Evolutionary conservation across 169 alveolate species (phyloP), one percentile per base, ranked within the genome.

Genomic region (Eimeria maxima): DNA sequence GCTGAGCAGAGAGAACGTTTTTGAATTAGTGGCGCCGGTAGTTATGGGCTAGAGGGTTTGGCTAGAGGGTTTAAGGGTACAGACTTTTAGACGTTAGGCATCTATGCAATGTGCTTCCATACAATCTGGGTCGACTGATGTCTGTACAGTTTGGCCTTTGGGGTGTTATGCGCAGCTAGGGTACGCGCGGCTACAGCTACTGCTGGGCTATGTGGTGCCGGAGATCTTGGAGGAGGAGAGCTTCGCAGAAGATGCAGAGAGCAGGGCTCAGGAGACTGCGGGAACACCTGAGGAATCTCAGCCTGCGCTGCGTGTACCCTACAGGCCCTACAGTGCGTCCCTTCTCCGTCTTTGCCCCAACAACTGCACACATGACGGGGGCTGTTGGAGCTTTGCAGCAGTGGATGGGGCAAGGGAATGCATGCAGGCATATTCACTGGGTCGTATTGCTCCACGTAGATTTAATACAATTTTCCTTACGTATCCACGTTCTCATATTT

Each of bases 101-200:
- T 2, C 87, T 42, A 14, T 44, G 87, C 29, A n/a, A 44, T 0
- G 38, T 76, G 44, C 33, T 2, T 45, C 29, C 87, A 16, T 24
- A 38, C 87, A 27, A 13, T 57, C 60, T 42, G 53, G 38, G 50
- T 45, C 47, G 38, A 27, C 29, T 4, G 67, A 45, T 50, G 33
- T 24, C 20, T 33, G 24, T 81, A 45, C 53, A 18, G 74, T 81
- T 22, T 47, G 74, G 53, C 20, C 74, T 81, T 44, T 81, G 67
- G 67, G 90, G 80, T 55, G 93, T 57, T 33, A 4, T 47, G 42
- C 29, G 8, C 78, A 93, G 96, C 63, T 60, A 50, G 96, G 96
- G 44, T 93, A 93, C 78, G 96, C 83, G 33, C 93, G 96, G 57
- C 94, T 93, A 93, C 96, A 93, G 93, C 65, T 93, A n/a, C 78